Conservation (phyloP, 345 rosid genomes). For the Eucalyptus polyanthemos region DNA sequence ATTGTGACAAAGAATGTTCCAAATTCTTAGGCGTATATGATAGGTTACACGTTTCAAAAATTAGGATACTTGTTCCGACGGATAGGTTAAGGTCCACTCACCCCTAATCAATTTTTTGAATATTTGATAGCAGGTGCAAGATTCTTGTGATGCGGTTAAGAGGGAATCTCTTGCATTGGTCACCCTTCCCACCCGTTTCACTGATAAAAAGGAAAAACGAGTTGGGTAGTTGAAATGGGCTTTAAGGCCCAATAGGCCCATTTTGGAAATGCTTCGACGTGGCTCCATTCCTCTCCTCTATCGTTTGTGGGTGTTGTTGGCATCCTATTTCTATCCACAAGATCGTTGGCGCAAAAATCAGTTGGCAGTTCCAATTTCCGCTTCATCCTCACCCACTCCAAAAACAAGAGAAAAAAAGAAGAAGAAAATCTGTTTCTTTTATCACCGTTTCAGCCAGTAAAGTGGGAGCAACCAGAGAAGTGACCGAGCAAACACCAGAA, state of each 20-base stretch:
- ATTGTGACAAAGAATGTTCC: rapidly evolving
- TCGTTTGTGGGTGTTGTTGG: not conserved
- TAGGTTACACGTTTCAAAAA: not conserved
- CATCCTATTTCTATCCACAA: not conserved
- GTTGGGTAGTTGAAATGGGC: not conserved
- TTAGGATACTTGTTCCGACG: rapidly evolving
- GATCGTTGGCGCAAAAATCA: not conserved
- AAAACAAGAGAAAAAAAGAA: too few species aligned
- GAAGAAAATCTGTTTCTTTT: not conserved
- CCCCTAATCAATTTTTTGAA: not conserved
- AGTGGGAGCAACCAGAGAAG: not conserved
- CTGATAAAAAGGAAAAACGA: not conserved
- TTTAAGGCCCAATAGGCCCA: not conserved
- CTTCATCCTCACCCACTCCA: not conserved
- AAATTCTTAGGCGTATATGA: not conserved
- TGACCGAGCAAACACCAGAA: not conserved
- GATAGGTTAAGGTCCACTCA: not conserved
- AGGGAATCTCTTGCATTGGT: not conserved
- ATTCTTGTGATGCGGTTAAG: not conserved
- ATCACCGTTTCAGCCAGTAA: not conserved
- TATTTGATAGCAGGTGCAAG: not conserved
- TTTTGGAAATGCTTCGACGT: not conserved
- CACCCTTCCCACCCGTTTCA: not conserved
- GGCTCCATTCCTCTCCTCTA: not conserved
- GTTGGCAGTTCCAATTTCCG: not conserved